Evolutionary conservation across 495 filamentous ascomycete species (phyloP).

Genomic region (Penicillium fimorum): DNA sequence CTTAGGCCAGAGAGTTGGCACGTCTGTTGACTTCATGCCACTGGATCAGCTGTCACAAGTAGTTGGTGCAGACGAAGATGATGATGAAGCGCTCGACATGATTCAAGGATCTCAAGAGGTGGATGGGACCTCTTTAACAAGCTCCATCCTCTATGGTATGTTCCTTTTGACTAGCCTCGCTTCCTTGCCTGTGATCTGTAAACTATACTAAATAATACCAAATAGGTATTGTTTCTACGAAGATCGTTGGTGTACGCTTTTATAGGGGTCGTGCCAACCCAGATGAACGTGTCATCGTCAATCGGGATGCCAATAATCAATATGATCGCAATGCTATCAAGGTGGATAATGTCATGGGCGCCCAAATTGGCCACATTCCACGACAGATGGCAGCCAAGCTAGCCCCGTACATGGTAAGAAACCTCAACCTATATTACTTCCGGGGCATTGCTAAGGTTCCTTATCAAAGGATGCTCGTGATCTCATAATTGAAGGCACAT

Average conservation of each 20-base stretch:
- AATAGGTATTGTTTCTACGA: conserved; percentile 48
- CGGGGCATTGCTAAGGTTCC: conserved; percentile 21
- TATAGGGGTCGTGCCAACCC: conserved; percentile 69
- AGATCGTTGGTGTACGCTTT: conserved; percentile 79
- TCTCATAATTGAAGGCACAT: conserved; percentile 62
- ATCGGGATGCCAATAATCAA: conserved; percentile 67
- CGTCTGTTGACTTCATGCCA: conserved; percentile 37
- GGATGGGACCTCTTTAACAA: conserved; percentile 43
- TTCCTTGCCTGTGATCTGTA: too few relatives aligned
- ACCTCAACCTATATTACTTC: background rate
- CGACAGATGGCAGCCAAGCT: conserved; percentile 63
- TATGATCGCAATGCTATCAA: conserved; percentile 80
- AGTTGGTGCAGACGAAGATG: conserved; percentile 36
- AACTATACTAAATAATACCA: background rate
- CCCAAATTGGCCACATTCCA: conserved; percentile 81
- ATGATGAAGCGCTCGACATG: conserved; percentile 35
- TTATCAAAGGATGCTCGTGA: conserved; percentile 44
- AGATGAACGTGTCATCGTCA: conserved; percentile 69
- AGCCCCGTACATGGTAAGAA: conserved; percentile 64
- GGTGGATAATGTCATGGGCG: conserved; percentile 73
- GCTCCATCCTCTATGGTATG: conserved; percentile 53
- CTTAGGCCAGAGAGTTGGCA: conserved; percentile 33
- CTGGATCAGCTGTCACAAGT: conserved; percentile 34
- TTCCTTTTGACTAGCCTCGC: background rate
- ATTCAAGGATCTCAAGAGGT: conserved; percentile 38